These are phyloP conservation scores for Colletotrichum sp. DNA, from an alignment of 2,329 filamentous ascomycete genomes.

Conservation along the genomic window DNA sequence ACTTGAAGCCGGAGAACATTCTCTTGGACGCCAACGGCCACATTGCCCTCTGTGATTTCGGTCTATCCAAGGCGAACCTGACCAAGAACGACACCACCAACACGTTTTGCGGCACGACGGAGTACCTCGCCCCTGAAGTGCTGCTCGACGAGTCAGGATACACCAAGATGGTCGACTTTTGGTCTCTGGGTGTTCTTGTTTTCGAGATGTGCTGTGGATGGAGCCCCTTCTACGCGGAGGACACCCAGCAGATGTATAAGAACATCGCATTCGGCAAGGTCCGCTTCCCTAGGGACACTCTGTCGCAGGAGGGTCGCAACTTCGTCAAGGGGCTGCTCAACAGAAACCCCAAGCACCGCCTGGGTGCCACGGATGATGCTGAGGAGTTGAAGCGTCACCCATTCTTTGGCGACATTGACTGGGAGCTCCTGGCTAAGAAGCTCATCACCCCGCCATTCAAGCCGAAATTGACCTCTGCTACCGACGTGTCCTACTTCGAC, in stretches of 20 bases:
- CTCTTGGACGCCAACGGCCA: conserved; percentile 96
- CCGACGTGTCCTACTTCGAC: conserved; percentile 97
- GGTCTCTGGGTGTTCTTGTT: conserved; percentile 95
- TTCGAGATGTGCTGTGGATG: conserved; percentile 99
- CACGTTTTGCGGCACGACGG: conserved; percentile 97
- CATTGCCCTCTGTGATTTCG: conserved; percentile 97
- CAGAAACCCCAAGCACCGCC: conserved; percentile 92
- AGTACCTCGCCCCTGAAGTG: conserved; percentile 96
- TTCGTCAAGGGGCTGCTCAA: conserved; percentile 98
- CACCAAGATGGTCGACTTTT: conserved; percentile 99
- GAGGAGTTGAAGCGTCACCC: conserved; percentile 92
- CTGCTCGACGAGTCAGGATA: conserved; percentile 95
- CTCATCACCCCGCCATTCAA: conserved; percentile 96
- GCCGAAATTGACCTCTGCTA: conserved; percentile 93
- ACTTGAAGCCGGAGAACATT: conserved; percentile 98
- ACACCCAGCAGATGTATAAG: conserved; percentile 99
- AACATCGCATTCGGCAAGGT: conserved; percentile 99
- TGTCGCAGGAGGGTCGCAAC: conserved; percentile 93
- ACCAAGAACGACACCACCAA: conserved; percentile 98
- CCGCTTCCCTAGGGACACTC: conserved; percentile 90
- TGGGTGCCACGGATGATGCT: conserved; percentile 89
- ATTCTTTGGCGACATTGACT: conserved; percentile 95
- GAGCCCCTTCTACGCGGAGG: conserved; percentile 98
- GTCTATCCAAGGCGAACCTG: conserved; percentile 94
- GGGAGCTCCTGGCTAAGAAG: conserved; percentile 87